A percentile compares a stretch with the other conserved stretches of the same genome.
These are phyloP conservation scores for Nannizziopsis arthrosporioides DNA, from an alignment of 2,329 filamentous ascomycete genomes.

Conservation along the genomic window DNA sequence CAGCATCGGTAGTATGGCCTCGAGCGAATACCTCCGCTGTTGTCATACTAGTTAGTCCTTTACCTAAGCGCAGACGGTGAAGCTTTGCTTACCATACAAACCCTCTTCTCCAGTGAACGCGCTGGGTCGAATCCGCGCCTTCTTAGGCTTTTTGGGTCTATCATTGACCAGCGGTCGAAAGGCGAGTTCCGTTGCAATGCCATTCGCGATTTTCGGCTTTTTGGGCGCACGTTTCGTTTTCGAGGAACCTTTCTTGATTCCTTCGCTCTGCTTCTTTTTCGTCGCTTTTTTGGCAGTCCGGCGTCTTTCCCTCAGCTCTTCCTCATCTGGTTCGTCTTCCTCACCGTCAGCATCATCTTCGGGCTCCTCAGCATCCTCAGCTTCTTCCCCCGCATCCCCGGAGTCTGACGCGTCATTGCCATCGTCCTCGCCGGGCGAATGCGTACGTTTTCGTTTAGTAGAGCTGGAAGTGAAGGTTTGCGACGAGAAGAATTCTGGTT, in stretches of 20 bases:
- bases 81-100: conserved; percentile 41
- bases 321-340: conserved; percentile 21
- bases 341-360: conserved; percentile 16
- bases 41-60: conserved; percentile 18
- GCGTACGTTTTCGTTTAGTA: conserved; percentile 42
- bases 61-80: not conserved
- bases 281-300: conserved; percentile 31
- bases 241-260: conserved; percentile 27
- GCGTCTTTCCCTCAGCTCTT: conserved; percentile 24
- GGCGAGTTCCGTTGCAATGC: conserved; percentile 39
- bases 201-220: conserved; percentile 46
- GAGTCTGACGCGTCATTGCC: conserved; percentile 26
- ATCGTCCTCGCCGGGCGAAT: conserved; percentile 26
- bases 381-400: conserved; percentile 24
- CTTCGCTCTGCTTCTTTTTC: conserved; percentile 41
- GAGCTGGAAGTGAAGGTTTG: conserved; percentile 19
- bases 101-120: conserved; percentile 42
- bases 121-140: conserved; percentile 41
- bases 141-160: conserved; percentile 36
- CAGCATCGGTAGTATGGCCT: conserved; percentile 43
- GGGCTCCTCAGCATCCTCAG: conserved; percentile 25
- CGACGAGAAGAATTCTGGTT: conserved; percentile 32
- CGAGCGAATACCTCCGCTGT: conserved; percentile 50
- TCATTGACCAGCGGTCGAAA: conserved; percentile 42
- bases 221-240: conserved; percentile 35